phyloP scores from a whole-genome alignment of 202 grass and related monocot species.

The Brachypodium distachyon region DNA sequence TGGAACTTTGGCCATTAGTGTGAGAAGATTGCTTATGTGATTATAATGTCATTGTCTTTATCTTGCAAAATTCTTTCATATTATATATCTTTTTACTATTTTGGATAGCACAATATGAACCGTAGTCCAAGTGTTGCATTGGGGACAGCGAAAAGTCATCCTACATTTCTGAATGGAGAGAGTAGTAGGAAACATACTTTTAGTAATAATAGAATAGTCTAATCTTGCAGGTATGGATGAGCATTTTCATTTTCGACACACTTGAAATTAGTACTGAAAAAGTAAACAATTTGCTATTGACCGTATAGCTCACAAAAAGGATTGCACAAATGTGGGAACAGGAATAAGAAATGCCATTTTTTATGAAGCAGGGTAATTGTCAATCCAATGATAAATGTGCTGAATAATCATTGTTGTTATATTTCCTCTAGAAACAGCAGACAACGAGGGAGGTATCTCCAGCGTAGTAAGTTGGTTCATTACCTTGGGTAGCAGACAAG shows the following conservation, averaged over 20 bases:
- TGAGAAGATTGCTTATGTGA: neutral
- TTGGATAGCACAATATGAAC: too few species aligned
- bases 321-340: neutral
- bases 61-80: too few species aligned
- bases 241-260: neutral
- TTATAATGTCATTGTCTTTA: neutral
- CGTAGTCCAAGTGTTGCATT: too few species aligned
- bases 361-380: neutral
- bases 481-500: conserved; percentile 84
- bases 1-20: neutral
- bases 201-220: neutral
- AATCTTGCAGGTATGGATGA: neutral
- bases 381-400: neutral
- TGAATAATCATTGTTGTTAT: neutral
- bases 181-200: neutral
- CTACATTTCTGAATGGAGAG: neutral
- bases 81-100: too few species aligned
- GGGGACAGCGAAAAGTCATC: neutral
- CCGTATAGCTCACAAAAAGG: neutral
- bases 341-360: neutral
- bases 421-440: neutral
- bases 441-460: neutral
- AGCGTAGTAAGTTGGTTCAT: neutral
- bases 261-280: neutral
- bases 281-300: neutral